phyloP scores from a whole-genome alignment of 768 basidiomycete species.

The Boletus reticuloceps region DNA sequence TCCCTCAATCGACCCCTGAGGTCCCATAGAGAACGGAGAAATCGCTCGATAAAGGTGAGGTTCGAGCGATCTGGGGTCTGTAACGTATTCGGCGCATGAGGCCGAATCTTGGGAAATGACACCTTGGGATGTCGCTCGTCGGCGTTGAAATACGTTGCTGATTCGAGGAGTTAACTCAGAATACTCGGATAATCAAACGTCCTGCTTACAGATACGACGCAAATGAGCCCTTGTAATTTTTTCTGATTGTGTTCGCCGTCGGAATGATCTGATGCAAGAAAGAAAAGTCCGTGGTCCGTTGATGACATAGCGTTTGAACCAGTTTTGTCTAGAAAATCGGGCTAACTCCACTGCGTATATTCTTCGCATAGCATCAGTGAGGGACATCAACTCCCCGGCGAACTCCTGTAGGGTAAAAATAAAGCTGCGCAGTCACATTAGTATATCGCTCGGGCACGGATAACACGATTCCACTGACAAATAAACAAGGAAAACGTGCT shows the following conservation, averaged over 20 bases:
- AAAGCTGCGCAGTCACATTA: slow-evolving; percentile 56
- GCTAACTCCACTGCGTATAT: slow-evolving; percentile 69
- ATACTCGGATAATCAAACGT: neutral
- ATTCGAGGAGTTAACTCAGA: slow-evolving; percentile 3
- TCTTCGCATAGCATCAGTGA: slow-evolving; percentile 81
- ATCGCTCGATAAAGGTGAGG: slow-evolving; percentile 56
- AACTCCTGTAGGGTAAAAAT: slow-evolving; percentile 97
- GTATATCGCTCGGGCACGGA: neutral
- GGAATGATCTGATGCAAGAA: slow-evolving; percentile 18
- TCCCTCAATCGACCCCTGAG: slow-evolving; percentile 63
- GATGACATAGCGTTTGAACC: slow-evolving; percentile 40
- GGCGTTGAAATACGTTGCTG: slow-evolving; percentile 55
- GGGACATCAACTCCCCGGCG: slow-evolving; percentile 72
- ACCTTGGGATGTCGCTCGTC: slow-evolving; percentile 48
- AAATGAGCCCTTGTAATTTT: slow-evolving; percentile 22
- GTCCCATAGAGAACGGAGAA: slow-evolving; percentile 73
- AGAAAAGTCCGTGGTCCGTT: slow-evolving; percentile 23
- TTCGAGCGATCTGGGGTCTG: slow-evolving; percentile 68
- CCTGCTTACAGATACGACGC: slow-evolving; percentile 43
- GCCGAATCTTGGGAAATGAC: slow-evolving; percentile 76
- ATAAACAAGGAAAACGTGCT: slow-evolving; percentile 85
- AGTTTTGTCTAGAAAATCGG: slow-evolving; percentile 32
- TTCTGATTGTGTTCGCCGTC: slow-evolving; percentile 8
- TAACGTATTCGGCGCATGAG: slow-evolving; percentile 83
- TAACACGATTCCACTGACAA: slow-evolving; percentile 58